Conservation (phyloP, 345 rosid species). For the Rhodamnia argentea region DNA sequence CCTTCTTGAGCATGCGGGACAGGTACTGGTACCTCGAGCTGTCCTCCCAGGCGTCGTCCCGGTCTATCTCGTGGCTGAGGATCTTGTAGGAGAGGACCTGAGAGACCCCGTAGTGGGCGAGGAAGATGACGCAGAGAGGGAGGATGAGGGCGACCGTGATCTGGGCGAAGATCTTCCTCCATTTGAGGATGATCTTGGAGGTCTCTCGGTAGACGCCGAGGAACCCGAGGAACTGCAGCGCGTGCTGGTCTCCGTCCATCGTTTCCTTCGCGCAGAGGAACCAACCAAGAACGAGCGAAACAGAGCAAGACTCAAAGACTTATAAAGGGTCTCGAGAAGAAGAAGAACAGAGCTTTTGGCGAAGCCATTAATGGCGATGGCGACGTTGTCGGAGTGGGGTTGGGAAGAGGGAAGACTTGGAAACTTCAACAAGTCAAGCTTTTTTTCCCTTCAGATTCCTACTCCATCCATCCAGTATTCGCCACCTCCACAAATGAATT, state of each 20-base stretch:
- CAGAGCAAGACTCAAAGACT: neutral
- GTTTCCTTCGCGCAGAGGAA: neutral
- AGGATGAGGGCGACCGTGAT: constrained; percentile 35
- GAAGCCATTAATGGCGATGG: neutral
- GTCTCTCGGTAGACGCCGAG: constrained; percentile 28
- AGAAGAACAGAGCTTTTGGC: neutral
- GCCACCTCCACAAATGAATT: neutral
- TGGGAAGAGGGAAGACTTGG: neutral
- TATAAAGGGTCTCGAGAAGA: neutral
- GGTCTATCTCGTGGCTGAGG: neutral
- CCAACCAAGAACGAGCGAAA: neutral
- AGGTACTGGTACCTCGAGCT: neutral
- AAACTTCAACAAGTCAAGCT: neutral
- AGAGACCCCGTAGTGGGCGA: constrained; percentile 20
- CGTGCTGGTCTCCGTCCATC: constrained; percentile 42
- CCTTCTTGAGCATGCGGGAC: neutral
- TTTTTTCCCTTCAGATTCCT: neutral
- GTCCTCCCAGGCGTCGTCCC: neutral
- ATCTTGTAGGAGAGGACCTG: constrained; percentile 13
- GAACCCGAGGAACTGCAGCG: constrained; percentile 32
- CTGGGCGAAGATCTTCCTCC: constrained; percentile 33
- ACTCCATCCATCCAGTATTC: neutral
- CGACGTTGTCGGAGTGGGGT: neutral
- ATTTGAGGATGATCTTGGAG: constrained; percentile 26
- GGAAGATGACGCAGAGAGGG: constrained; percentile 35